These are phyloP conservation scores for Fusarium sp. DNA, from an alignment of 2,329 filamentous ascomycete genomes.

Conservation along the genomic window DNA sequence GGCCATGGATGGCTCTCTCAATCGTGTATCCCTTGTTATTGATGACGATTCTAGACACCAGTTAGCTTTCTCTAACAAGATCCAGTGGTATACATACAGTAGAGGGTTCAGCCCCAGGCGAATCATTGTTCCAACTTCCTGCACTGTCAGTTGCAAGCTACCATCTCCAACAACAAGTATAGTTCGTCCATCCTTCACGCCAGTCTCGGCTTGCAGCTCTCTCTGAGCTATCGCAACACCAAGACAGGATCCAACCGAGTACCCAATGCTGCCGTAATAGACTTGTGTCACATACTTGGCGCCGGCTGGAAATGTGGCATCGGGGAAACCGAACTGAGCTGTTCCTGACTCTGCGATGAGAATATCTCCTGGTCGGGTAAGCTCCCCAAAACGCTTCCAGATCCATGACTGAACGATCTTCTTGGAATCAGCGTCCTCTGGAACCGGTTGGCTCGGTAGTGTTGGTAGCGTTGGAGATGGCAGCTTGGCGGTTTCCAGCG, in stretches of 20 bases:
- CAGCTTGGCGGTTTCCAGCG: not conserved
- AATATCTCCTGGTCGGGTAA: constrained; percentile 7
- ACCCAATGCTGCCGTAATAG: constrained; percentile 22
- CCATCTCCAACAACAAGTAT: constrained; percentile 19
- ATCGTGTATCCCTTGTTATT: constrained; percentile 24
- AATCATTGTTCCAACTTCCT: constrained; percentile 17
- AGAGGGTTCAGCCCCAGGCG: constrained; percentile 1
- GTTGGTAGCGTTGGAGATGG: not conserved
- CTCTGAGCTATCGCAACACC: constrained; percentile 11
- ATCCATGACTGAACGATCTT: constrained; percentile 20
- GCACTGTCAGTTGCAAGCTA: constrained; percentile 18
- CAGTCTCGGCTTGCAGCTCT: not conserved
- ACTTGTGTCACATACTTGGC: constrained; percentile 18
- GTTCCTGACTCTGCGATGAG: constrained; percentile 19
- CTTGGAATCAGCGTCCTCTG: not conserved
- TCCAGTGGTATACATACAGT: not conserved
- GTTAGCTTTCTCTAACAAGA: no score
- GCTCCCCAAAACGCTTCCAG: constrained; percentile 11
- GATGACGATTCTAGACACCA: no score
- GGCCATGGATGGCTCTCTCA: constrained; percentile 14
- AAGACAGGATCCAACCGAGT: constrained; percentile 11
- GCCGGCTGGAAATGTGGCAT: constrained; percentile 7
- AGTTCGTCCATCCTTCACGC: not conserved
- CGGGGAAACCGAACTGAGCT: constrained; percentile 15
- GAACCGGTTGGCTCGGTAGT: not conserved